phyloP scores from a whole-genome alignment of 2,329 filamentous ascomycete genomes.

The Colletotrichum acutatum region DNA sequence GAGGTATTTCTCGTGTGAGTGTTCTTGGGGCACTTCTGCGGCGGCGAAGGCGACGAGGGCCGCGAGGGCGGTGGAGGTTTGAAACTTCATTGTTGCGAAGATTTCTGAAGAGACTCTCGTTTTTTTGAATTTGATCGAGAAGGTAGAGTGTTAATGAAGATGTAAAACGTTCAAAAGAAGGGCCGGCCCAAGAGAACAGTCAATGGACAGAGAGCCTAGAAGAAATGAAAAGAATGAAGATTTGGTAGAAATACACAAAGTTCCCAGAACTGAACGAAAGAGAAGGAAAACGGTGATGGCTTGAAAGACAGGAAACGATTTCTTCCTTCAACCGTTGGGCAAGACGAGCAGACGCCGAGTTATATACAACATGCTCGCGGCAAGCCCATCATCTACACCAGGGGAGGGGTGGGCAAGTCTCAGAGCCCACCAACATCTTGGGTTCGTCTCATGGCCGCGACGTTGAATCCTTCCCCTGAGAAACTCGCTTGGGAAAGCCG shows the following conservation, averaged over 20 bases:
- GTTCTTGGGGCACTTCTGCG: constrained; percentile 66
- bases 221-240: constrained; percentile 19
- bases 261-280: constrained; percentile 39
- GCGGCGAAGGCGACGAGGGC: constrained; percentile 28
- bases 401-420: neutral
- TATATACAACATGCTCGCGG: constrained; percentile 22
- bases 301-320: constrained; percentile 12
- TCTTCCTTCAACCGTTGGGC: neutral
- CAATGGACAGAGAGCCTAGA: constrained; percentile 15
- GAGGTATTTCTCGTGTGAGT: constrained; percentile 63
- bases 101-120: too few relatives aligned
- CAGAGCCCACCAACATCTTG: neutral
- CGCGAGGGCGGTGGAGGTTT: constrained; percentile 28
- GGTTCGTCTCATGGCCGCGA: constrained; percentile 23
- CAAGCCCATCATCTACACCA: neutral
- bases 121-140: neutral
- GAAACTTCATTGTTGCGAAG: constrained; percentile 30
- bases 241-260: constrained; percentile 21
- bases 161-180: constrained; percentile 29
- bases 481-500: constrained; percentile 15
- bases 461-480: neutral
- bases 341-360: neutral
- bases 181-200: constrained; percentile 32
- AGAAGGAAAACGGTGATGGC: constrained; percentile 23
- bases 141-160: neutral